These are phyloP conservation scores for Ogataea hybrid DNA, from an alignment of 1,139 yeast genomes.

Conservation along the genomic window DNA sequence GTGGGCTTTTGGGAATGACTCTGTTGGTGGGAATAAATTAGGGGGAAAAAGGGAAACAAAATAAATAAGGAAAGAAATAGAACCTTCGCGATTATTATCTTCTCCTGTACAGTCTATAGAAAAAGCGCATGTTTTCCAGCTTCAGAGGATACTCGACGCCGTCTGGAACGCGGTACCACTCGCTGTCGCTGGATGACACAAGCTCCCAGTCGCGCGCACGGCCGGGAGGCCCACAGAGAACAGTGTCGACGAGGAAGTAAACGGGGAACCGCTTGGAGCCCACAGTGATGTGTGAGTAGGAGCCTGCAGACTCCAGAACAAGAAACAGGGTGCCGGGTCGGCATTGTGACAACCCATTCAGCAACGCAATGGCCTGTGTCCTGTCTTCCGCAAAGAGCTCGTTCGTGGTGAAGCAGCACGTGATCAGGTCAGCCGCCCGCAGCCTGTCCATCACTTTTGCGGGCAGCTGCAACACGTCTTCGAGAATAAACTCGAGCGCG, in stretches of 20 bases:
- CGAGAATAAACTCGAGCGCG: slow-evolving; percentile 44
- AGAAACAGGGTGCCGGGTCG: slow-evolving; percentile 55
- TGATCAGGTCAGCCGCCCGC: slow-evolving; percentile 44
- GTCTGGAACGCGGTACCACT: slow-evolving; percentile 68
- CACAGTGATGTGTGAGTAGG: slow-evolving; percentile 75
- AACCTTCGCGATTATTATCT: background rate
- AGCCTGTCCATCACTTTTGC: slow-evolving; percentile 24
- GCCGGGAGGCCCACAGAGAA: slow-evolving; percentile 56
- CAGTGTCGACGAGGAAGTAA: slow-evolving; percentile 73
- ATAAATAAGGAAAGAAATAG: background rate
- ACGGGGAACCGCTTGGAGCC: slow-evolving; percentile 81
- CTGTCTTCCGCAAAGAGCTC: slow-evolving; percentile 75
- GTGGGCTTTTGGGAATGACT: slow-evolving; percentile 20
- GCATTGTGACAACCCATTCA: slow-evolving; percentile 54
- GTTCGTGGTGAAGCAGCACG: slow-evolving; percentile 80
- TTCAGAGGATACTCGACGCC: slow-evolving; percentile 66
- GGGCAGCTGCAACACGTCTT: slow-evolving; percentile 45
- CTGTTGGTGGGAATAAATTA: slow-evolving; percentile 18
- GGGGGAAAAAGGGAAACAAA: background rate
- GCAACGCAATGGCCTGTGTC: slow-evolving; percentile 55
- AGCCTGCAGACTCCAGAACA: slow-evolving; percentile 86
- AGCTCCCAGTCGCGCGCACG: slow-evolving; percentile 64
- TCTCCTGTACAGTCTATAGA: slow-evolving; percentile 68
- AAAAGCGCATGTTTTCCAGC: slow-evolving; percentile 84
- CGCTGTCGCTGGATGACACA: slow-evolving; percentile 64